A percentile compares a stretch with the other conserved stretches of the same genome.
These are phyloP conservation scores for Metrosideros polymorpha DNA, from an alignment of 441 rosid genomes.

Conservation along the genomic window DNA sequence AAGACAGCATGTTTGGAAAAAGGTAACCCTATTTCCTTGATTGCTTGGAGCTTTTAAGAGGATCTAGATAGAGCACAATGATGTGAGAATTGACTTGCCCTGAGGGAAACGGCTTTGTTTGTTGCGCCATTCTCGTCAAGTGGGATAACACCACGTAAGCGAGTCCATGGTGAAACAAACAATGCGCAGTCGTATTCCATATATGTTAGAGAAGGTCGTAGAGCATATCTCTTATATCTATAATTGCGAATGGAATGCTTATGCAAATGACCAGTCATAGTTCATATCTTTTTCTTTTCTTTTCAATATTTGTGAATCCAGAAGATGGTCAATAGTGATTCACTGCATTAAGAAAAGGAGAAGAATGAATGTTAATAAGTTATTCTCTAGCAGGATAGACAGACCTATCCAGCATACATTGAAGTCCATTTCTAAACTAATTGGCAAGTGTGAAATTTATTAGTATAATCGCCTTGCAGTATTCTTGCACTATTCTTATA, in stretches of 20 bases:
- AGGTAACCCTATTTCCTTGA: conserved; percentile 36
- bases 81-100: not conserved
- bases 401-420: not conserved
- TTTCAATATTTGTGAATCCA: not conserved
- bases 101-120: not conserved
- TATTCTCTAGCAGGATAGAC: not conserved
- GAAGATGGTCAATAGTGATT: not conserved
- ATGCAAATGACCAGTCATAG: not conserved
- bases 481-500: not conserved
- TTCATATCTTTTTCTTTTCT: not conserved
- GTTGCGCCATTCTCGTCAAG: not conserved
- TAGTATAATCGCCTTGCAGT: not conserved
- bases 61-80: not conserved
- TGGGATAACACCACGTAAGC: not conserved
- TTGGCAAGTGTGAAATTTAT: not conserved
- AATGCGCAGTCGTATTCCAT: not conserved
- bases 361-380: not conserved
- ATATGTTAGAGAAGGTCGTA: not conserved
- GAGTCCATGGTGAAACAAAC: not conserved
- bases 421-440: not conserved
- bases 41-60: not conserved
- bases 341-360: not conserved
- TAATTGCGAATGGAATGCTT: not conserved
- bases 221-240: not conserved
- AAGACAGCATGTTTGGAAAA: conserved; percentile 69